Conservation (phyloP, 257 asterid genomes). For the Nicotiana otophora region DNA sequence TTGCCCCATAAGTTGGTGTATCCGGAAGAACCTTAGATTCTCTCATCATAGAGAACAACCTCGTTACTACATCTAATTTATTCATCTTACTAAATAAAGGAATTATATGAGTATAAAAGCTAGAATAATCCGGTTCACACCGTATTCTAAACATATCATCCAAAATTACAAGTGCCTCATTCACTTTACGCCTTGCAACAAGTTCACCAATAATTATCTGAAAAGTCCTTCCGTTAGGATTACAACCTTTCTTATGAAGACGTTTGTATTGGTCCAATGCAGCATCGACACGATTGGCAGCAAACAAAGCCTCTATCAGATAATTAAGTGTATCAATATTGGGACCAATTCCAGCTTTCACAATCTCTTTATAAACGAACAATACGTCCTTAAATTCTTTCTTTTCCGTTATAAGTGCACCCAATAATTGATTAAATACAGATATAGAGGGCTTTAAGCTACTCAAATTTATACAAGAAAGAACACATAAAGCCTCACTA, state of each 20-base stretch:
- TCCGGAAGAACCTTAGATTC: constrained; percentile 40
- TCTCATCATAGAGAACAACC: constrained; percentile 51
- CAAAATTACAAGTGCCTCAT: constrained; percentile 46
- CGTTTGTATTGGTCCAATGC: constrained; percentile 66
- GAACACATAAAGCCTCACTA: constrained; percentile 63
- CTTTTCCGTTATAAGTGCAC: constrained; percentile 51
- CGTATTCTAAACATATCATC: constrained; percentile 48
- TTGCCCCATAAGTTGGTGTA: constrained; percentile 38
- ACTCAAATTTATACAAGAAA: constrained; percentile 49
- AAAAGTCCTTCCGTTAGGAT: constrained; percentile 62
- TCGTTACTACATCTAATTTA: constrained; percentile 40
- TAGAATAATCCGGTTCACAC: constrained; percentile 37
- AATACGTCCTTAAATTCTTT: constrained; percentile 66
- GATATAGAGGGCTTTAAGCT: constrained; percentile 42
- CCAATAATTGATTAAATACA: constrained; percentile 45
- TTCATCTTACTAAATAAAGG: constrained; percentile 48
- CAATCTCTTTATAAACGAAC: constrained; percentile 83
- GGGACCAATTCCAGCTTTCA: constrained; percentile 64
- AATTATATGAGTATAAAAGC: constrained; percentile 41
- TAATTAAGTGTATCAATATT: constrained; percentile 57
- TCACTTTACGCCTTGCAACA: constrained; percentile 40
- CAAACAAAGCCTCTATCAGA: constrained; percentile 66
- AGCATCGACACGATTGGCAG: constrained; percentile 50
- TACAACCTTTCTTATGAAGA: constrained; percentile 68
- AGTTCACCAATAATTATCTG: constrained; percentile 61